These are phyloP conservation scores for Harrya chromipes DNA, from an alignment of 768 basidiomycete species.

Conservation along the genomic window DNA sequence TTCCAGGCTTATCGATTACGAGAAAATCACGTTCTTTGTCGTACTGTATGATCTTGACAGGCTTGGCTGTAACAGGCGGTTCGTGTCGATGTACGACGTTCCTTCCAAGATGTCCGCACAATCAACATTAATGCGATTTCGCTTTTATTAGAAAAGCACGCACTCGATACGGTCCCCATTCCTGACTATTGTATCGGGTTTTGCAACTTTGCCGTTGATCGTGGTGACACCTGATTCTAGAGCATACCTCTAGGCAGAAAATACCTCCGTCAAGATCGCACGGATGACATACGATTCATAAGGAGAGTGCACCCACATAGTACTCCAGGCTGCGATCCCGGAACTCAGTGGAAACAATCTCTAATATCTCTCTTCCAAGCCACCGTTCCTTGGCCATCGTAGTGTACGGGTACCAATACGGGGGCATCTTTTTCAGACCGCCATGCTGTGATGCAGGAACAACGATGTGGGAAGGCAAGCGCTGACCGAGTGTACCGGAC, in stretches of 20 bases:
- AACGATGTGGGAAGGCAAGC: slow-evolving; percentile 25
- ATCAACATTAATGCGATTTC: not conserved
- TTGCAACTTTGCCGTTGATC: slow-evolving; percentile 86
- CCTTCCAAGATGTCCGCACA: slow-evolving; percentile 36
- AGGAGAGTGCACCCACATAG: slow-evolving; percentile 61
- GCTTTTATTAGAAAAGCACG: slow-evolving; percentile 27
- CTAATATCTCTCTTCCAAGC: slow-evolving; percentile 82
- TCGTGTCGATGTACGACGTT: slow-evolving; percentile 97
- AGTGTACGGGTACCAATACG: slow-evolving; percentile 92
- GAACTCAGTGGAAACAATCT: slow-evolving; percentile 93
- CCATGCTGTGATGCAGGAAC: slow-evolving; percentile 14
- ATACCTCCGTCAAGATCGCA: not conserved
- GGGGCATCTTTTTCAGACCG: slow-evolving; percentile 74
- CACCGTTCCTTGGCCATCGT: slow-evolving; percentile 93
- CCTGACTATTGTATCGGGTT: slow-evolving; percentile 70
- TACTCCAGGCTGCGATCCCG: slow-evolving; percentile 93
- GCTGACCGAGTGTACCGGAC: slow-evolving; percentile 29
- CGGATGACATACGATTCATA: not conserved
- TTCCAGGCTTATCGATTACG: slow-evolving; percentile 95
- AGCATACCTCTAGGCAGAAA: slow-evolving; percentile 52
- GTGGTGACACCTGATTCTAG: slow-evolving; percentile 95
- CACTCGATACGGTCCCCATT: slow-evolving; percentile 92
- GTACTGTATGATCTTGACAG: slow-evolving; percentile 74
- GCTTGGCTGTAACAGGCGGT: slow-evolving; percentile 85
- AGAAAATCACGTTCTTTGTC: slow-evolving; percentile 81